Base-by-base conservation (phyloP, 2,329 filamentous ascomycete species). In the Fusarium ramigenum region DNA sequence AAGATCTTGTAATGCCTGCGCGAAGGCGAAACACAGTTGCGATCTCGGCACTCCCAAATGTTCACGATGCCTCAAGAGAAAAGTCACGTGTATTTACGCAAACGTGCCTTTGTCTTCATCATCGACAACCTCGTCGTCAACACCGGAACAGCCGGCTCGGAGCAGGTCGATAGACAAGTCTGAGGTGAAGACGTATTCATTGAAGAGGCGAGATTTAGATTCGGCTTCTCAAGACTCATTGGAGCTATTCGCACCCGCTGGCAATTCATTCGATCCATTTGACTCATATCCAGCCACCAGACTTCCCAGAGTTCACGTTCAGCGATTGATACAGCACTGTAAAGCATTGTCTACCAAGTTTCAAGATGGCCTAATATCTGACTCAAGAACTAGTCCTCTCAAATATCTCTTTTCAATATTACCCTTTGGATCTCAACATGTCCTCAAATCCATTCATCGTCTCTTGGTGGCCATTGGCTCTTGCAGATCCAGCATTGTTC, bases 321-420 rank as follows among this genome's bases (percentile, higher is more conserved):
- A 90, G 70, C 83, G 85, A 37, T 82, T 90, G n/a, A 89, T 90
- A 32, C 84, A 89, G 70, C 83, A 83, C 73, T 90, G 88, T 89
- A 83, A 68, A 82, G 28, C 54, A 30, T 47, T 10, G 39, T 49
- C 66, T 40, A 7, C 58, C n/a, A n/a, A 18, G 30, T 23, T 23
- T 42, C n/a, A 49, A 11, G 15, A 23, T 9, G 21, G 37, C 19
- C 12, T 32, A 8, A 9, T 21, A 21, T 74, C 79, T 78, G 43
- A 77, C 60, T 7, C n/a, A 34, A 44, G 18, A 62, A 88, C 87
- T 60, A 89, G 88, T 90, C 69, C 79, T 89, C 7, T 83, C 85
- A 46, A 88, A 86, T 49, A 90, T 90, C 52, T 87, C 88, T 0
- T 90, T 90, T 57, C 85, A 89, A 69, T 90, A 90, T 73, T 90